Evolutionary conservation across 75 land plant species (phyloP), one percentile per base, ranked within the genome.

Genomic region (Sequoia sempervirens): DNA sequence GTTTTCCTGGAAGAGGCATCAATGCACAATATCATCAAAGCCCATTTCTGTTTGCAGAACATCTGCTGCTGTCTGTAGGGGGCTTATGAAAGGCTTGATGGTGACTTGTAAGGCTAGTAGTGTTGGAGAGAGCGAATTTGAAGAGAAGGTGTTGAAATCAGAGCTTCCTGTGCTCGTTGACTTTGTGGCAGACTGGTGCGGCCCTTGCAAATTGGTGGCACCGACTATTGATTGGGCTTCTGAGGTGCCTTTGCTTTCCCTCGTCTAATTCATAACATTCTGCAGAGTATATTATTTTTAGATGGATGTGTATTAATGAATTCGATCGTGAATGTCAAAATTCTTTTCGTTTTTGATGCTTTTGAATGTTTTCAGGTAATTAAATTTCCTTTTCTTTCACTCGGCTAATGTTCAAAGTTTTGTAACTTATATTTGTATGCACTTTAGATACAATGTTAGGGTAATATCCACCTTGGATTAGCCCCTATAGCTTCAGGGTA

Each of bases 171-270:
- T 96, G 72, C 91, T 96, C 23, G 97, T 96, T 32, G 98, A 95
- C 79, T 96, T 96, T 90, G 93, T 96, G 70, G 98, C 98, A 23
- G 87, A 37, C 56, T 96, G 98, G 98, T 96, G 98, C 40, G 98
- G 98, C 7, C 98, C 98, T 8, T 96, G 98, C 87, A 94, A 93
- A 74, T 87, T 96, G 68, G 88, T 96, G 41, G 82, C 94, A n/a
- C 88, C 97, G 23, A 81, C 85, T 83, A 84, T 96, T 74, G 92
- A 95, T 68, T 89, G 85, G 83, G 85, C 89, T 80, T 89, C 97
- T 23, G 54, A 95, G 94, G 96, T 93, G 66, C 28, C 46, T 26
- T 45, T 12, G 32, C 72, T 70, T 78, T 11, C 14, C 28, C 46
- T 76, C 4, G n/a, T 4, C n/a, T 7, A 61, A 61, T 23, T 26